phyloP scores from a whole-genome alignment of 495 filamentous ascomycete genomes.

The Hypoxylon trugodes region DNA sequence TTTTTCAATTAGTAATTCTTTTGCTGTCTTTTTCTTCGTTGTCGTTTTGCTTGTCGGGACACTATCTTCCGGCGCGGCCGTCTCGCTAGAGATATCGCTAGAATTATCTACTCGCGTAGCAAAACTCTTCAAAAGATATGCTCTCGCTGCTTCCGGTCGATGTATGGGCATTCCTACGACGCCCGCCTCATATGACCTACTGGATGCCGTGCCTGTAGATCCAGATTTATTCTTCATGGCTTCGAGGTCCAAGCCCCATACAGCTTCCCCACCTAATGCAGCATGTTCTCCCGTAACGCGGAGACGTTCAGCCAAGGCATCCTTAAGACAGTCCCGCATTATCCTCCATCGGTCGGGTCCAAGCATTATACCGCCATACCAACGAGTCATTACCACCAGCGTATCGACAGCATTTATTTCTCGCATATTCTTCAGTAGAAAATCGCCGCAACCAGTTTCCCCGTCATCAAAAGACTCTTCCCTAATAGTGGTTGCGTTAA shows the following conservation, averaged over 20 bases:
- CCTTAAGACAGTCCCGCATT: conserved; percentile 59
- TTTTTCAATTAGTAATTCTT: conserved; percentile 61
- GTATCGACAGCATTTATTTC: conserved; percentile 81
- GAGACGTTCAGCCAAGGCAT: conserved; percentile 56
- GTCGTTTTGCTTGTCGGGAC: conserved; percentile 22
- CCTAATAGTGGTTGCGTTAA: conserved; percentile 53
- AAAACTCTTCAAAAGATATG: conserved; percentile 70
- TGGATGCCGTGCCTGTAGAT: conserved; percentile 27
- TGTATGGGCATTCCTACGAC: conserved; percentile 69
- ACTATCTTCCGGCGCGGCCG: background rate
- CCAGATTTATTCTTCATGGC: conserved; percentile 57
- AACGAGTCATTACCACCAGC: conserved; percentile 87
- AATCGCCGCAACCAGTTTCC: conserved; percentile 83
- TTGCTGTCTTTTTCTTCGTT: conserved; percentile 52
- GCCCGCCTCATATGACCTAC: conserved; percentile 42
- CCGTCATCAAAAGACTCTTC: conserved; percentile 95
- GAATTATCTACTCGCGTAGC: conserved; percentile 42
- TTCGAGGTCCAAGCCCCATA: conserved; percentile 85
- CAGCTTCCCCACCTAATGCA: conserved; percentile 57
- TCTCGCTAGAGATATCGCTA: background rate
- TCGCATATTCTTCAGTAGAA: conserved; percentile 82
- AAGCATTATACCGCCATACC: conserved; percentile 89
- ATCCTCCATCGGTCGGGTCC: conserved; percentile 79
- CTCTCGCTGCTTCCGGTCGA: conserved; percentile 67
- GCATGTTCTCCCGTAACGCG: conserved; percentile 52